Conservation (phyloP, 2,329 filamentous ascomycete genomes). For the Knufia petricola region DNA sequence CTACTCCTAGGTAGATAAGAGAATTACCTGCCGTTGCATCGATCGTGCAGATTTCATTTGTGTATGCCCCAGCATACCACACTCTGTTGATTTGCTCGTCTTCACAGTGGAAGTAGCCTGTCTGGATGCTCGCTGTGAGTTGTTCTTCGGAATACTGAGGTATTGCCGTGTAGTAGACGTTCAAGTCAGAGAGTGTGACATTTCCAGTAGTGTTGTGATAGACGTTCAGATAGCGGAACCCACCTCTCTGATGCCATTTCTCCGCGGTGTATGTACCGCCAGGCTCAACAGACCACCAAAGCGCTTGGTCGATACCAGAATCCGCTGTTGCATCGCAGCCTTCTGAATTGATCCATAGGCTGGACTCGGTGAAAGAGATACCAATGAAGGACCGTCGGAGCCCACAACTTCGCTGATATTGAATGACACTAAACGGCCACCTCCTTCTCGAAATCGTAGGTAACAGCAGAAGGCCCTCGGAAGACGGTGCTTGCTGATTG, state of each 20-base stretch:
- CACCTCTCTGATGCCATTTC: constrained; percentile 35
- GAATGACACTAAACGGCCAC: constrained; percentile 31
- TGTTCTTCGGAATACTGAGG: constrained; percentile 25
- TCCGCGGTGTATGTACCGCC: constrained; percentile 35
- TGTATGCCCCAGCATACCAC: constrained; percentile 48
- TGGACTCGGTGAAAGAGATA: constrained; percentile 33
- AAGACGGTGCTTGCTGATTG: constrained; percentile 13
- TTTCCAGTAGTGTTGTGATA: constrained; percentile 35
- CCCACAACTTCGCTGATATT: constrained; percentile 23
- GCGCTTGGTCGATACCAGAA: constrained; percentile 37
- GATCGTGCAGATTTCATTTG: constrained; percentile 30
- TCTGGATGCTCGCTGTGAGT: constrained; percentile 33
- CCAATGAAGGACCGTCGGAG: constrained; percentile 27
- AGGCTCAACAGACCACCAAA: constrained; percentile 38
- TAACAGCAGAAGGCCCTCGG: constrained; percentile 28
- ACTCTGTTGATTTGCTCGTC: constrained; percentile 45
- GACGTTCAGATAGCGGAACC: constrained; percentile 39
- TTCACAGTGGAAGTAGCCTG: constrained; percentile 42
- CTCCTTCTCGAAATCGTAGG: constrained; percentile 33
- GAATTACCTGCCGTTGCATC: constrained; percentile 23
- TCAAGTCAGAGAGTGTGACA: constrained; percentile 29
- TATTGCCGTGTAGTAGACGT: constrained; percentile 36
- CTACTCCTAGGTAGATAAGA: constrained; percentile 12
- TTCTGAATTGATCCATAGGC: constrained; percentile 40
- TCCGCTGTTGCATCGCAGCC: constrained; percentile 40